Percentiles rank a stretch among this genome's conserved stretches.
phyloP scores from a whole-genome alignment of 495 filamentous ascomycete species.

The Tetracladium marchalianum region DNA sequence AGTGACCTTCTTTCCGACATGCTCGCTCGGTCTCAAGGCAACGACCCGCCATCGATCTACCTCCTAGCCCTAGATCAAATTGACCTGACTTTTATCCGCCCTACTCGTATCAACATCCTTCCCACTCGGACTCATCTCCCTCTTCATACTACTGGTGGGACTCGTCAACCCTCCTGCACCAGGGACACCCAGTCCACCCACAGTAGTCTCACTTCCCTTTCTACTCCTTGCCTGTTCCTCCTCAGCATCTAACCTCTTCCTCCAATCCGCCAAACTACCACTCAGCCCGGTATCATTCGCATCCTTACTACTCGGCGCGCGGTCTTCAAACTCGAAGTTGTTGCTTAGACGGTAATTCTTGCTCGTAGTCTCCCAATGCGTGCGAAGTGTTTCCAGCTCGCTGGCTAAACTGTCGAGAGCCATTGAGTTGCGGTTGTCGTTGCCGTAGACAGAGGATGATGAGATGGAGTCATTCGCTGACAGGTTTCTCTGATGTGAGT shows the following conservation, averaged over 20 bases:
- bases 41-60: no score
- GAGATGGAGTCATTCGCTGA: constrained; percentile 32
- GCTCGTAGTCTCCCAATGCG: constrained; percentile 91
- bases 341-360: constrained; percentile 86
- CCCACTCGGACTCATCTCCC: constrained; percentile 15
- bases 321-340: constrained; percentile 73
- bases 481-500: constrained; percentile 22
- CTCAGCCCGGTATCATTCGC: constrained; percentile 42
- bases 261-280: constrained; percentile 64
- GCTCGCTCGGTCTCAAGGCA: no score
- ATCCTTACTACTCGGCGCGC: constrained; percentile 34
- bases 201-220: constrained; percentile 5
- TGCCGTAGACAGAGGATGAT: constrained; percentile 40
- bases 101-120: neutral
- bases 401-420: constrained; percentile 85
- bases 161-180: neutral
- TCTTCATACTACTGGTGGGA: neutral
- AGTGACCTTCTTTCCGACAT: no score
- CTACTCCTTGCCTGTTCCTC: constrained; percentile 25
- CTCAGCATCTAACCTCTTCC: constrained; percentile 60
- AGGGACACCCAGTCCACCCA: neutral
- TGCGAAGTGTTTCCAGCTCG: constrained; percentile 80
- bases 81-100: constrained; percentile 7
- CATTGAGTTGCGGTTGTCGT: constrained; percentile 50
- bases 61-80: constrained; percentile 8